Base-by-base conservation (phyloP, 306 rosid species). In the Cotoneaster glaucophyllus region DNA sequence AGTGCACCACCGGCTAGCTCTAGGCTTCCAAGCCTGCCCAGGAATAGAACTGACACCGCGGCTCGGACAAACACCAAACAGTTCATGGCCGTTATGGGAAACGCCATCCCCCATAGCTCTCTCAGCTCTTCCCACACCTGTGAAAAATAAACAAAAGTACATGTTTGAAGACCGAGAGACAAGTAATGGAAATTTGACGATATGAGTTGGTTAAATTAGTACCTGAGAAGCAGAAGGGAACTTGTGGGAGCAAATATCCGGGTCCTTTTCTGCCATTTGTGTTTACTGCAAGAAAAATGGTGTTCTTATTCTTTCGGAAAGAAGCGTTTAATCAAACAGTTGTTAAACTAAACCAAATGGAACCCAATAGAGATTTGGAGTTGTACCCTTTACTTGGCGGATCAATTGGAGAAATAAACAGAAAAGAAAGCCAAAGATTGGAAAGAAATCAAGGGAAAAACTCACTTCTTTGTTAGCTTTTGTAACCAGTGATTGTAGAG, bases 1-100 rank as follows among this genome's bases (percentile, higher is more conserved):
- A 95, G 97, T 26, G 99, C 97, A 11, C 97, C 97, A 11, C 99
- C 99, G 2, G 99, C 99, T n/a, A 95, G 91, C 83, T 95, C 97
- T 24, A 95, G 74, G 64, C 95, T 86, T 1, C 99, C 99, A 0
- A 92, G 92, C 5, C 91, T 78, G 10, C 99, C 97, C 18, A 95
- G 79, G 63, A 95, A 92, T 8, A 92, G 62, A 12, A 95, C 96
- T 0, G 99, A 92, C 8, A 95, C 97, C 3, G 85, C 90, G 0
- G 90, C 90, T 64, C 99, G 75, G 11, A 92, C 77, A 34, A 92
- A 95, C 3, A 87, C 97, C 21, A 92, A 67, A 70, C 73, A 58
- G 91, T 92, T 92, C 91, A 89, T 89, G 6, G 87, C 87, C 34
- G 97, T 95, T 59, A 89, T 84, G 1, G 98, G 97, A 19, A 95